phyloP scores from a whole-genome alignment of 1,284 basidiomycete species.

The Lentinus polychrous region DNA sequence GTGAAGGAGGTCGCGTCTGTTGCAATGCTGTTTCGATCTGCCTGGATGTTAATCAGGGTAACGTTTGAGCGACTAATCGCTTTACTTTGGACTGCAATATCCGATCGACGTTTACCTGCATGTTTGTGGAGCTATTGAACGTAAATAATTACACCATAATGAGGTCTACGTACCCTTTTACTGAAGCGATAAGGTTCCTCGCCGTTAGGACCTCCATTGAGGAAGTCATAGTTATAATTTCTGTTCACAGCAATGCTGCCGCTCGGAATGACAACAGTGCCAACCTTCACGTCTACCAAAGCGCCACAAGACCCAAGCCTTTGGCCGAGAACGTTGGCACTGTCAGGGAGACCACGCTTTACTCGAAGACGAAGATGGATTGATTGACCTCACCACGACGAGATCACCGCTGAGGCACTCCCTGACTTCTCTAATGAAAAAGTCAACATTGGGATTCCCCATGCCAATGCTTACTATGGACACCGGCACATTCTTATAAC shows the following conservation, averaged over 20 bases:
- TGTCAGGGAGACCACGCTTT: slow-evolving; percentile 10
- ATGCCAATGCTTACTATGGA: slow-evolving; percentile 80
- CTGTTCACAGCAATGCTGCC: slow-evolving; percentile 62
- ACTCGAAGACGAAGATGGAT: background rate
- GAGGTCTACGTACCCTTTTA: slow-evolving; percentile 45
- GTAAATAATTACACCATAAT: slow-evolving; percentile 2
- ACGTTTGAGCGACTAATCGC: slow-evolving; percentile 8
- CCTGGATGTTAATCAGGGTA: background rate
- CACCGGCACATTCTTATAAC: slow-evolving; percentile 61
- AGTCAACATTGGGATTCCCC: slow-evolving; percentile 78
- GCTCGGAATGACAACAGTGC: slow-evolving; percentile 66
- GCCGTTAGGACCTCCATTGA: slow-evolving; percentile 29
- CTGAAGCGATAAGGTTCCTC: slow-evolving; percentile 64
- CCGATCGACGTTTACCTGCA: slow-evolving; percentile 26
- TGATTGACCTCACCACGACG: slow-evolving; percentile 59
- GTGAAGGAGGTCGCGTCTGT: slow-evolving; percentile 34
- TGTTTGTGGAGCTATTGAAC: slow-evolving; percentile 6
- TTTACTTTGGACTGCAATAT: slow-evolving; percentile 17
- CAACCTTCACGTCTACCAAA: slow-evolving; percentile 64
- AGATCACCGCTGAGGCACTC: slow-evolving; percentile 76
- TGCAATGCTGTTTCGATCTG: slow-evolving; percentile 46
- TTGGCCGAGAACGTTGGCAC: slow-evolving; percentile 8
- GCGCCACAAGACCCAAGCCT: slow-evolving; percentile 78
- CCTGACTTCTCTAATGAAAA: slow-evolving; percentile 77
- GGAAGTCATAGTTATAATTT: slow-evolving; percentile 76